Base-by-base conservation (phyloP, 2,329 filamentous ascomycete species). In the Ophiocordyceps polyrhachis-furcata region DNA sequence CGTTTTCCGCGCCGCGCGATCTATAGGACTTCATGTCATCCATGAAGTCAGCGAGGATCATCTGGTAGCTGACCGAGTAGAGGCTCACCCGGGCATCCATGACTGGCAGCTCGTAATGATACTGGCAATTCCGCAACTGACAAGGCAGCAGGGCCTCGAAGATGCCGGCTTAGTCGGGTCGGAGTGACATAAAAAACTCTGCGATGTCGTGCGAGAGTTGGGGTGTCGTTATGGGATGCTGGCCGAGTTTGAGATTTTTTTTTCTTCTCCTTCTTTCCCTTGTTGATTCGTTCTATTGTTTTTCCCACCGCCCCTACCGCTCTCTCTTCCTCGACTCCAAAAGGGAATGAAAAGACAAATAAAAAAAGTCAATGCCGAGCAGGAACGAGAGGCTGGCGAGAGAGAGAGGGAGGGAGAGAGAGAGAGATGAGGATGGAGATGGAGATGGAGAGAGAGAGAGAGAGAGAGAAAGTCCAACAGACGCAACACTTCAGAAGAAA, bases 1-100 rank as follows among this genome's bases (percentile, higher is more conserved):
- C 77, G 52, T 73, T 73, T 48, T 68, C 62, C 45, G 62, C 82
- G 74, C 59, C 59, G 50, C 62, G 61, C 45, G 60, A 59, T 54
- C 63, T 60, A 46, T 59, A 62, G 47, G 63, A 63, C 63, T 68
- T 29, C 29, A 43, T 38, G 25, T 44, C 38, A 35, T 46, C 42
- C 14, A 40, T 13, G 3, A 2, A 11, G 19, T 5, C n/a, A 8
- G n/a, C n/a, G 23, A 21, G 17, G 19, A 5, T 25, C 14, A 29
- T 15, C 12, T 19, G 12, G 23, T 25, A 11, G 17, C 15, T 9
- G 31, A 28, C 25, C 35, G 19, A 42, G 20, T 21, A 31, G 37
- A 43, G 49, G 58, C 59, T 48, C 53, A 62, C 59, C 52, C 58
- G 55, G 44, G 59, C 57, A 51, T 62, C 59, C 59, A 62, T 62